phyloP scores from a whole-genome alignment of 1,284 basidiomycete genomes.

The Cryptococcus sp. region DNA sequence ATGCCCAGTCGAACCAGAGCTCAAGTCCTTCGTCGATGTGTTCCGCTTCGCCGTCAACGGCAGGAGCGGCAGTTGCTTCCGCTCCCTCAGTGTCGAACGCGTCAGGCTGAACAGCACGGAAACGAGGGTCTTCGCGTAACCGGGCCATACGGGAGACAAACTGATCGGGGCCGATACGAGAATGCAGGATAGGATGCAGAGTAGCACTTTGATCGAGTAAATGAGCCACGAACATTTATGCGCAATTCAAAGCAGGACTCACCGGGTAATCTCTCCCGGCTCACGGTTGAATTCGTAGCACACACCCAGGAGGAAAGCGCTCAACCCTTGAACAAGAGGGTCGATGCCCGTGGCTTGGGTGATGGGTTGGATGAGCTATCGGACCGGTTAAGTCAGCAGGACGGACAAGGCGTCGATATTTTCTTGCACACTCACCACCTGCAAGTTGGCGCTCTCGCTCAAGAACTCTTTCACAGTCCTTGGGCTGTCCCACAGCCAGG shows the following conservation, averaged over 20 bases:
- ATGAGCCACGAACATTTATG: background rate
- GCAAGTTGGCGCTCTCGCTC: conserved; percentile 80
- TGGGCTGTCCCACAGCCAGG: conserved; percentile 98
- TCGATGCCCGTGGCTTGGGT: conserved; percentile 87
- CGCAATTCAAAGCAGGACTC: conserved; percentile 20
- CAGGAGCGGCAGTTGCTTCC: conserved; percentile 19
- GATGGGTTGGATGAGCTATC: conserved; percentile 86
- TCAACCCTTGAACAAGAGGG: conserved; percentile 83
- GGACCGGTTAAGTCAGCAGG: background rate
- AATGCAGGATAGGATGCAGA: conserved; percentile 80
- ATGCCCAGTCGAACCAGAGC: conserved; percentile 97
- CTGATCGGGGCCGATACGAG: conserved; percentile 79
- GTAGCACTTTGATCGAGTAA: conserved; percentile 60
- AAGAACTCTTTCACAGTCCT: conserved; percentile 84
- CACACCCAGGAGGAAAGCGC: conserved; percentile 86
- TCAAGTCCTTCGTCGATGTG: conserved; percentile 68
- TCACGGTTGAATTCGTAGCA: conserved; percentile 95
- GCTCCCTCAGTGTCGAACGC: conserved; percentile 54
- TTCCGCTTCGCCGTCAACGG: conserved; percentile 34
- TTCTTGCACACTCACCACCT: conserved; percentile 66
- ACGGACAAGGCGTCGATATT: background rate
- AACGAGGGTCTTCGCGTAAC: conserved; percentile 85
- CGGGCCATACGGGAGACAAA: conserved; percentile 84
- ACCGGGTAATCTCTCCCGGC: conserved; percentile 87
- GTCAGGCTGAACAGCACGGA: conserved; percentile 85